Evolutionary conservation across 2,329 filamentous ascomycete species (phyloP).

Genomic region (Gnomoniopsis sp.): DNA sequence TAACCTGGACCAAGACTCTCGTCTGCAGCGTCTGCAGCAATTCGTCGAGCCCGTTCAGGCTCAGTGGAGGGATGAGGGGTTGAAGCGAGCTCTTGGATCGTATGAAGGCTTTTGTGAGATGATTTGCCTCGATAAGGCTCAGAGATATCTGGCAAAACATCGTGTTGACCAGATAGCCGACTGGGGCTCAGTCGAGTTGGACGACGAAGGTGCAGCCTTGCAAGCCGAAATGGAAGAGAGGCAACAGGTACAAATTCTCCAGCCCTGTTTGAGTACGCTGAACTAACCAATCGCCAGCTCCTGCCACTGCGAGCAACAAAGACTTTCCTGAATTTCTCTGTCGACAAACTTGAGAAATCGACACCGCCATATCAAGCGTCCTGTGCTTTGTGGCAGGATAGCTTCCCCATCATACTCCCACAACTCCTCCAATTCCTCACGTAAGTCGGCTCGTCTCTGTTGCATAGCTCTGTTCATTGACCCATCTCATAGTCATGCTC

Average conservation of each 20-base stretch:
- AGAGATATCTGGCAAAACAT: conserved; percentile 71
- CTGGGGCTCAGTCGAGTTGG: conserved; percentile 76
- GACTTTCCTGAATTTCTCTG: conserved; percentile 86
- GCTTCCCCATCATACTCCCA: conserved; percentile 78
- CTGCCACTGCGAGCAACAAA: conserved; percentile 86
- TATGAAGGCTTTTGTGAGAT: conserved; percentile 78
- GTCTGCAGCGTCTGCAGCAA: conserved; percentile 66
- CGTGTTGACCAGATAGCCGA: conserved; percentile 74
- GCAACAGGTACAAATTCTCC: conserved; percentile 55
- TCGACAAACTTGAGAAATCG: conserved; percentile 78
- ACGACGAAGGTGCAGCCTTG: conserved; percentile 73
- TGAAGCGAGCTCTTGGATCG: conserved; percentile 67
- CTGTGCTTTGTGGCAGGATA: conserved; percentile 78
- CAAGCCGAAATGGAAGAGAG: conserved; percentile 77
- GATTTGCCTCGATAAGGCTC: conserved; percentile 75
- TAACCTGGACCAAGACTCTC: conserved; percentile 66
- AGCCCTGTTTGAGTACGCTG: not conserved
- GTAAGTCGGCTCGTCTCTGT: conserved; percentile 32
- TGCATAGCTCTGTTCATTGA: conserved; percentile 7
- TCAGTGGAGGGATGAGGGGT: conserved; percentile 71
- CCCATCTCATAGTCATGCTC: conserved; percentile 63
- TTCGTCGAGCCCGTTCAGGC: conserved; percentile 81
- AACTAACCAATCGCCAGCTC: conserved; percentile 36
- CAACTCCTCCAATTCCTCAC: conserved; percentile 80
- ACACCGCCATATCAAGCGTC: conserved; percentile 72